phyloP scores from a whole-genome alignment of 1,284 basidiomycete species.

The Xerocomus nothofagi region DNA sequence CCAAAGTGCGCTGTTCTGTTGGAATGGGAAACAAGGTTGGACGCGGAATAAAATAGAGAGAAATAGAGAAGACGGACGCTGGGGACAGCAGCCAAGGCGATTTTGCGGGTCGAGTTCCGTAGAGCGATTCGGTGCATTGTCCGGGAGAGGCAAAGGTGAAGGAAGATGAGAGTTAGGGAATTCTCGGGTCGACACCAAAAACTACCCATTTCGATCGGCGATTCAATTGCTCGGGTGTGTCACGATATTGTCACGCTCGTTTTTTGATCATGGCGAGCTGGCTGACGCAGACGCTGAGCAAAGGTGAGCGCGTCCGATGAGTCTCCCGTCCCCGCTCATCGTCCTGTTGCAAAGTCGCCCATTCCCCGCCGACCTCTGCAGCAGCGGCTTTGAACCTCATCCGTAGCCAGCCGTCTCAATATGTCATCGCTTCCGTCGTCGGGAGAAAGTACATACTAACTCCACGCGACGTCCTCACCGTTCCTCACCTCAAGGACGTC shows the following conservation, averaged over 20 bases:
- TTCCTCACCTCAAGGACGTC: constrained; percentile 83
- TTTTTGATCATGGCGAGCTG: constrained; percentile 22
- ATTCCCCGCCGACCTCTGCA: constrained; percentile 31
- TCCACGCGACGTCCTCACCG: constrained; percentile 87
- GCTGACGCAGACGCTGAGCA: constrained; percentile 20
- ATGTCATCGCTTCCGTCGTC: constrained; percentile 87
- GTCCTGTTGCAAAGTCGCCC: constrained; percentile 15
- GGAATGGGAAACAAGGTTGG: constrained; percentile 23
- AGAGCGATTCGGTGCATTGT: constrained; percentile 88
- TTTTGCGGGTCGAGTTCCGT: constrained; percentile 78
- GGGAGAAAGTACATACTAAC: constrained; percentile 88
- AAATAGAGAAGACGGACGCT: constrained; percentile 47
- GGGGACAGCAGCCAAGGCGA: constrained; percentile 63
- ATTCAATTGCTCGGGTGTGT: constrained; percentile 20
- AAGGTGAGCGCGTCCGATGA: constrained; percentile 12
- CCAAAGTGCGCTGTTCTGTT: constrained; percentile 53
- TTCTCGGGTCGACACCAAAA: constrained; percentile 37
- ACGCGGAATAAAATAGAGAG: constrained; percentile 20
- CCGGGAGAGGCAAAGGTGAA: constrained; percentile 44
- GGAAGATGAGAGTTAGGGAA: constrained; percentile 40
- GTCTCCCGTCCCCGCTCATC: constrained; percentile 7
- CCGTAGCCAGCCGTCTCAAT: constrained; percentile 81
- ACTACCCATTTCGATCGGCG: constrained; percentile 33
- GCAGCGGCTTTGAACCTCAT: constrained; percentile 64
- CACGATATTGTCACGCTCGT: constrained; percentile 3